These are phyloP conservation scores for Trichoderma afroharzianum DNA, from an alignment of 2,329 filamentous ascomycete species.

Conservation along the genomic window DNA sequence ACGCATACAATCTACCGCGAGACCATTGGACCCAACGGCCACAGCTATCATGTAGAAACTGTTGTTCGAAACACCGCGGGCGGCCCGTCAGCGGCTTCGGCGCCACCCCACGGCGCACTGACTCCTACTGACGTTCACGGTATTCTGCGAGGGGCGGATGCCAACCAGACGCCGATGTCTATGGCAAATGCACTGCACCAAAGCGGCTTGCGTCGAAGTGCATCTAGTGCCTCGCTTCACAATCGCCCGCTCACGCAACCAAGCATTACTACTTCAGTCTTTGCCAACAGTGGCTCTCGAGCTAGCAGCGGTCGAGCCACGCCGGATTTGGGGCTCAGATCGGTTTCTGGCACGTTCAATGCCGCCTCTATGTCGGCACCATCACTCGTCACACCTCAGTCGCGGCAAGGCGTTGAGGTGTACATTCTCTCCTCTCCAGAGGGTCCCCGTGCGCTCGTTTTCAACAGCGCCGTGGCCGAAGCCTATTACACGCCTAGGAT, in stretches of 20 bases:
- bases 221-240: conserved; percentile 44
- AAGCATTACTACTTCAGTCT: conserved; percentile 42
- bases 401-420: conserved; percentile 44
- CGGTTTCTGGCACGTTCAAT: conserved; percentile 20
- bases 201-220: conserved; percentile 50
- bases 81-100: neutral
- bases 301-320: conserved; percentile 46
- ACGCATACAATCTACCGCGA: conserved; percentile 34
- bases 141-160: conserved; percentile 45
- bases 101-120: conserved; percentile 28
- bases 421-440: conserved; percentile 60
- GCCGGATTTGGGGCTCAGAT: conserved; percentile 40
- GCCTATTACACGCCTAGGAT: conserved; percentile 49
- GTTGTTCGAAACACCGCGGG: neutral
- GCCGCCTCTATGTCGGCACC: neutral
- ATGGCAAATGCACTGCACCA: conserved; percentile 49
- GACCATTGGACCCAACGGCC: conserved; percentile 31
- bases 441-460: conserved; percentile 55
- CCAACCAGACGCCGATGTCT: conserved; percentile 42
- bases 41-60: conserved; percentile 36
- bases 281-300: conserved; percentile 35
- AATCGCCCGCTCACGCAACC: conserved; percentile 34
- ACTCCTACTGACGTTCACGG: conserved; percentile 44
- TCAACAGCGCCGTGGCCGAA: conserved; percentile 48
- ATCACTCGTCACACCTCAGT: conserved; percentile 18